Percentiles rank a stretch among this genome's conserved stretches.
These are phyloP conservation scores for Thelonectria olida DNA, from an alignment of 2,329 filamentous ascomycete species.

Conservation along the genomic window DNA sequence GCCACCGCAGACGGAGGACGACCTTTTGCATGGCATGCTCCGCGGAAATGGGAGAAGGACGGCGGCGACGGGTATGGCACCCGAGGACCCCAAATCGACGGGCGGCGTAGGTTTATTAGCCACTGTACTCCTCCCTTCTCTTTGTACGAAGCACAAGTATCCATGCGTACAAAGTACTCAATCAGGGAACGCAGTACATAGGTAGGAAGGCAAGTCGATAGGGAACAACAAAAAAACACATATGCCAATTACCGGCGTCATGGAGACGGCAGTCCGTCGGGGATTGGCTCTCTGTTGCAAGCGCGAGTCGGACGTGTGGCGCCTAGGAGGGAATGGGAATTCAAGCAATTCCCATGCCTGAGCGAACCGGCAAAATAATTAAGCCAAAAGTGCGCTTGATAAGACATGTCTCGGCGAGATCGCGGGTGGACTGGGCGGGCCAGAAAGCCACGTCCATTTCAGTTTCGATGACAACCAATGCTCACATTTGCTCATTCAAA, in stretches of 20 bases:
- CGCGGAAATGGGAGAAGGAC: background rate
- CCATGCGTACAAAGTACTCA: background rate
- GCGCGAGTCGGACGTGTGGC: conserved; percentile 16
- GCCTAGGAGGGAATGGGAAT: conserved; percentile 32
- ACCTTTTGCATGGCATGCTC: conserved; percentile 2
- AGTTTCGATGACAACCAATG: conserved; percentile 24
- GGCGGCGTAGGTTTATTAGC: no score
- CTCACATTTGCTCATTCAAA: conserved; percentile 3
- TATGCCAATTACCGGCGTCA: conserved; percentile 21
- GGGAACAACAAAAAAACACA: no score
- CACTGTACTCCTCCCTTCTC: no score
- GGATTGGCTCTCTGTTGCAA: conserved; percentile 7
- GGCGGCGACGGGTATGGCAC: conserved; percentile 5
- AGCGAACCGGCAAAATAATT: conserved; percentile 14
- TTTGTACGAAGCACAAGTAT: background rate
- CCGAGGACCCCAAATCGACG: background rate
- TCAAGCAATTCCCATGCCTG: conserved; percentile 33
- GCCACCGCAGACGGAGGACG: conserved; percentile 1
- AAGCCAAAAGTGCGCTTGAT: conserved; percentile 18
- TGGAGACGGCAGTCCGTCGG: conserved; percentile 21
- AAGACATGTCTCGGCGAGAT: conserved; percentile 39
- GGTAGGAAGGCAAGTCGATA: no score
- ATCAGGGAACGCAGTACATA: no score
- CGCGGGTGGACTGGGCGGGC: conserved; percentile 34
- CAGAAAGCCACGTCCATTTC: conserved; percentile 29